Evolutionary conservation across 139 green algal species (phyloP), one percentile per base, ranked within the genome.

Genomic region (Chlamydomonas sp.): DNA sequence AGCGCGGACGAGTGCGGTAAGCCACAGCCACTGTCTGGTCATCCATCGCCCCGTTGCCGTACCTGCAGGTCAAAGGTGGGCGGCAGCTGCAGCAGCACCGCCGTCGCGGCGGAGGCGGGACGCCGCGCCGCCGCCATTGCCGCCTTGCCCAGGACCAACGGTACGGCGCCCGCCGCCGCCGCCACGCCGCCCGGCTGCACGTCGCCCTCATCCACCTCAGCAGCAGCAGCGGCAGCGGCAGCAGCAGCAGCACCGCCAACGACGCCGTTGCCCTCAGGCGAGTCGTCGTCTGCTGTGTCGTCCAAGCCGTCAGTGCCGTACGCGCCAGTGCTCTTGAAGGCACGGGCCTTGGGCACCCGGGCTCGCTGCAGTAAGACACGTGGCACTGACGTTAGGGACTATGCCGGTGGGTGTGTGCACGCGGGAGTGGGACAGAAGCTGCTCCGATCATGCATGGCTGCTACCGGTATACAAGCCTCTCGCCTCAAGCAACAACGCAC

Each of bases 41-140:
- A 14, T 10, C n/a, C 58, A 58, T 66, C 7, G 14, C 14, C 1
- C 18, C 60, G 1, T 63, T 66, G 12, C 80, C 66, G 9, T 31
- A 83, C 84, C 84, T 88, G 75, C 17, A 83, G 16, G 8, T 88
- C 84, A 18, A 88, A 58, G 3, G 18, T 31, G 12, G 6, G 15
- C 10, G 84, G 84, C 64, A 88, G 74, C 75, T 82, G 75, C 63
- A 88, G 31, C 57, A 88, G 63, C 84, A 88, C 18, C 49, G 31
- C 31, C 31, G 75, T 49, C 57, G 63, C 12, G 12, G 63, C 63
- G 1, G 66, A 12, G 31, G 76, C 12, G 7, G 64, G 84, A 16
- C 17, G 57, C 75, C 83, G 84, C n/a, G 74, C 63, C 58, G 74
- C 75, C 4, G 84, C 63, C 6, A 57, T 7, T 18, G 74, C 75